Percentiles rank a stretch among this genome's conserved stretches.
These are phyloP conservation scores for Anisodus tanguticus DNA, from an alignment of 257 asterid genomes.

Conservation along the genomic window DNA sequence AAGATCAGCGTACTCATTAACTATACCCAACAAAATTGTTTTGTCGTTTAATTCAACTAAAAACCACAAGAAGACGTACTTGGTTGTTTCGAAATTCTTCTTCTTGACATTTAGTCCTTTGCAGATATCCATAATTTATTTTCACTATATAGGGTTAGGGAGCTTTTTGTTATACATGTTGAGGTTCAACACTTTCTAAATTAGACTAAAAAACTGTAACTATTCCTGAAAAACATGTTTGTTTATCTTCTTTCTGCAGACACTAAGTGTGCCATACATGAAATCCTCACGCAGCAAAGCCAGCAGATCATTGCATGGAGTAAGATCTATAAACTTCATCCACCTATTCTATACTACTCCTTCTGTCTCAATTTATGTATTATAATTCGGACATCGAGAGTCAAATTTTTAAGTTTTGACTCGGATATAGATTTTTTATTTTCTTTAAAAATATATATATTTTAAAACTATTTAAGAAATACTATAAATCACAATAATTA, in stretches of 20 bases:
- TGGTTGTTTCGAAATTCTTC: background rate
- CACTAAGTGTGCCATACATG: constrained; percentile 85
- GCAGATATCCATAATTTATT: background rate
- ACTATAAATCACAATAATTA: too few species aligned
- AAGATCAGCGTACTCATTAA: too few species aligned
- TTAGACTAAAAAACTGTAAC: too few species aligned
- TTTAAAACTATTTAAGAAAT: too few species aligned
- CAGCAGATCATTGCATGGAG: constrained; percentile 57
- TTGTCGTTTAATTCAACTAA: background rate
- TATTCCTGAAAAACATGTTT: background rate
- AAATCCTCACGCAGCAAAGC: constrained; percentile 66
- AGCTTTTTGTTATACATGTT: background rate
- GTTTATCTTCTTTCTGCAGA: constrained; percentile 47
- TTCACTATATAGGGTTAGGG: background rate
- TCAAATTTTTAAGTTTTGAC: too few species aligned
- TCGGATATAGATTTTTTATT: too few species aligned
- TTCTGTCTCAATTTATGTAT: background rate
- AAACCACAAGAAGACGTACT: background rate
- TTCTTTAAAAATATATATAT: too few species aligned
- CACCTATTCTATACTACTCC: background rate
- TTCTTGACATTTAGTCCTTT: background rate
- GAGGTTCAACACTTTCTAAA: background rate
- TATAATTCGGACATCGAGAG: too few species aligned
- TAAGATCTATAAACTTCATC: constrained; percentile 36
- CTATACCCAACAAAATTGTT: too few species aligned